Evolutionary conservation across 129 eudicot genomes (phyloP), one percentile per base, ranked within the genome.

Genomic region (Deinandra increscens): DNA sequence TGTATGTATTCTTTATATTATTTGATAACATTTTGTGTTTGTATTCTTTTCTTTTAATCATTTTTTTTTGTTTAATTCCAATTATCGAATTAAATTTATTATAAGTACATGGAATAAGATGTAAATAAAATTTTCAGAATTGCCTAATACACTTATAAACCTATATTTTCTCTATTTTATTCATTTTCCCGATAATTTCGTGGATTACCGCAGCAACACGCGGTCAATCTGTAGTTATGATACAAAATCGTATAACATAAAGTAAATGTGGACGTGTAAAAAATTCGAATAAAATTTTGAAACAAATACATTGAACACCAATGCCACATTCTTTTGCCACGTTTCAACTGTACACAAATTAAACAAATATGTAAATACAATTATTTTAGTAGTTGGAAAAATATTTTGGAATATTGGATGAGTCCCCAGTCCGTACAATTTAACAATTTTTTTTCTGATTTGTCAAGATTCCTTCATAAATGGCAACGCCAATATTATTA

Each of bases 391-490:
- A 9, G 34, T 53, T 4, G 60, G 9, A 53, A 53, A 19, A 2
- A 19, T 7, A 19, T 3, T 53, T 53, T n/a, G 59, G 33, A 53
- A 53, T 15, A 17, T 53, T 3, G 9, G n/a, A 19, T 1, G 14
- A 26, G 31, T 26, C 31, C 31, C 31, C 29, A 19, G 0, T 53
- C 60, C 60, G 13, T 53, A 20, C 34, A 20, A 53, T 53, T 53
- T 53, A 53, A 53, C 5, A 53, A 9, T 10, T 13, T 46, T n/a
- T n/a, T 22, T 8, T 20, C 14, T 20, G 14, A 53, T 53, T 22
- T 53, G 60, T 53, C 33, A 53, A 53, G 34, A 53, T 53, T 53
- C 60, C 33, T 53, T 53, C 29, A 20, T 19, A 53, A 53, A 9
- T 53, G 34, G 60, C 60, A 53, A 53, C 60, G 20, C 14, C 59